Evolutionary conservation across 2,329 filamentous ascomycete species (phyloP), one percentile per base, ranked within the genome.

Genomic region (Fusarium sp.): DNA sequence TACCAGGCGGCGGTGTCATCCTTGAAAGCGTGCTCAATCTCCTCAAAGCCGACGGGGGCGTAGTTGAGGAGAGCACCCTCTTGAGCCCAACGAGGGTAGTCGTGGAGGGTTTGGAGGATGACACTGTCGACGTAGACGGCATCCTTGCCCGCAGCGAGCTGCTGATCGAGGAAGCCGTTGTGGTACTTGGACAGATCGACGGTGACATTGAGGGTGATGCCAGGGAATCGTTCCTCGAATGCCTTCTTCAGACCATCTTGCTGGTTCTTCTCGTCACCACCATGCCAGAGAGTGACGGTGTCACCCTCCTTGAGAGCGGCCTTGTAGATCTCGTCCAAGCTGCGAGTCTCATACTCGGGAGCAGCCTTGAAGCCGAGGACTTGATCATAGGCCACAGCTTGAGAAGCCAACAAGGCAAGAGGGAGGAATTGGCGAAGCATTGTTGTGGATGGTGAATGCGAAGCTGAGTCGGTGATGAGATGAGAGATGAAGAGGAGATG

Each of bases 161-260:
- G 84, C 40, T 83, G 76, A 70, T 90, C 86, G 8, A 89, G 72
- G 9, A 79, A 80, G 20, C 73, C 80, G 64, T 88, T 85, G 70
- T 87, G 87, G 70, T 89, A 90, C 73, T 89, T 90, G 67, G 87
- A 88, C 0, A 89, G 75, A 66, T 89, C 87, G 49, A 89, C 86
- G 0, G 87, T 89, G 38, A 88, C 58, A 71, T 89, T 88, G 17
- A 89, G 82, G 5, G 82, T 85, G 66, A 89, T 84, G 10, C 83
- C 83, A 0, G 87, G 87, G 71, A 88, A 89, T 1, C 80, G 79
- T 1, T 75, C 69, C 70, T 87, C 85, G 68, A 88, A 89, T 1
- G 81, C 81, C 5, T 77, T 44, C 72, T 85, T 87, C 16, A 87
- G 67, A 2, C 12, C 31, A 62, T 84, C 75, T 36, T 83, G 83